Evolutionary conservation across 2,329 filamentous ascomycete genomes (phyloP).

Genomic region (Periglandula ipomoeae): DNA sequence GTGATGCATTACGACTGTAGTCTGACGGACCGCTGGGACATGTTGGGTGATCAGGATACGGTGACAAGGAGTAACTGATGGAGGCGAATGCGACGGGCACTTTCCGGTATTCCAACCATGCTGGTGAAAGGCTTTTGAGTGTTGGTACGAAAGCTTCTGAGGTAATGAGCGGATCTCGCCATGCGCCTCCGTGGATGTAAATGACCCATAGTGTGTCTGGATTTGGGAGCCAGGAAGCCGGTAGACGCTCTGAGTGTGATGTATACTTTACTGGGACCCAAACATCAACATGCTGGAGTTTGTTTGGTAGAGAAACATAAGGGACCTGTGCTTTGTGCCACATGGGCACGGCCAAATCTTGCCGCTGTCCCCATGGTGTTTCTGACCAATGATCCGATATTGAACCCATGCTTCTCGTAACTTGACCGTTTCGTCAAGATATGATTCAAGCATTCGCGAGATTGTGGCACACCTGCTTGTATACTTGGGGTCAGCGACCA

Average conservation of each 20-base stretch:
- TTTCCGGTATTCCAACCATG: conserved; percentile 1
- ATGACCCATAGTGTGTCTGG: conserved; percentile 11
- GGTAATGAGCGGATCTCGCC: conserved; percentile 16
- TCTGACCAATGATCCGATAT: conserved; percentile 4
- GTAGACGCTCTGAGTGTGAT: background rate
- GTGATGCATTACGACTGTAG: conserved; percentile 30
- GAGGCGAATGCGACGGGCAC: conserved; percentile 8
- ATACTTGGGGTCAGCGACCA: no score
- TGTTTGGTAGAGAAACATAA: conserved; percentile 2
- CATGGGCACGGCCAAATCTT: conserved; percentile 7
- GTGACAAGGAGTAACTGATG: conserved; percentile 8
- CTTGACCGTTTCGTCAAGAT: no score
- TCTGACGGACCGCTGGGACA: conserved; percentile 3
- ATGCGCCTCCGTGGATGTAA: conserved; percentile 19
- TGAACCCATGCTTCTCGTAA: background rate
- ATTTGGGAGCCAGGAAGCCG: conserved; percentile 6
- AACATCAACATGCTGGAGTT: conserved; percentile 7
- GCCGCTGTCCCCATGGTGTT: background rate
- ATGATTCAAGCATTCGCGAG: no score
- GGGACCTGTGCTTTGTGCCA: conserved; percentile 9
- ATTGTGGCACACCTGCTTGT: no score
- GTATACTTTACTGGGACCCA: conserved; percentile 5
- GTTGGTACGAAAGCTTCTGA: conserved; percentile 7
- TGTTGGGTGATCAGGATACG: conserved; percentile 7
- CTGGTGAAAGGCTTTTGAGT: conserved; percentile 3